These are phyloP conservation scores for Aurifilum marmelostoma DNA, from an alignment of 2,329 filamentous ascomycete species.

Conservation along the genomic window DNA sequence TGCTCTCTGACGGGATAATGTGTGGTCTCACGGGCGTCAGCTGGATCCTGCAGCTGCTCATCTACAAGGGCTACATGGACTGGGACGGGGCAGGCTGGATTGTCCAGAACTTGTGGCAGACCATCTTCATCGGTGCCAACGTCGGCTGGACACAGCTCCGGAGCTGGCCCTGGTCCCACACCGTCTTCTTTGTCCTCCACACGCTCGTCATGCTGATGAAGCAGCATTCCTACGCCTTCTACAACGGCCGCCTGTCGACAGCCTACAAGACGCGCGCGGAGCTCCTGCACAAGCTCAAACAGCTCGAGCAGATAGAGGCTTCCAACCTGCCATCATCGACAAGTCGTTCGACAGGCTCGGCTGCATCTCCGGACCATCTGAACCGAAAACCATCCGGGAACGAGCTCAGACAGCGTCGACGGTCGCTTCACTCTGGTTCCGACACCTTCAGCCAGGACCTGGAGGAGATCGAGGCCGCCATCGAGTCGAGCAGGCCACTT, in stretches of 20 bases:
- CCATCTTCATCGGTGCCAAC: conserved; percentile 62
- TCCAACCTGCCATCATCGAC: conserved; percentile 45
- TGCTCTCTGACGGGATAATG: conserved; percentile 70
- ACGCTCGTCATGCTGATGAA: conserved; percentile 81
- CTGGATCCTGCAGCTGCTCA: conserved; percentile 65
- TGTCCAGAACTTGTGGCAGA: conserved; percentile 75
- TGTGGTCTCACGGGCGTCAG: conserved; percentile 67
- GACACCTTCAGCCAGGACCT: conserved; percentile 50
- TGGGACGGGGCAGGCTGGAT: conserved; percentile 75
- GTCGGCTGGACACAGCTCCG: conserved; percentile 69
- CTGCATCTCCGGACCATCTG: conserved; percentile 52
- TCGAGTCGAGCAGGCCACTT: conserved; percentile 63
- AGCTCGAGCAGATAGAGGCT: conserved; percentile 59
- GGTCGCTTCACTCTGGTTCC: conserved; percentile 40
- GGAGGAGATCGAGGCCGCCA: conserved; percentile 62
- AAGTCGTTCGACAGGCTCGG: conserved; percentile 45
- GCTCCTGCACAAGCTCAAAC: conserved; percentile 55
- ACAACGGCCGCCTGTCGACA: conserved; percentile 73
- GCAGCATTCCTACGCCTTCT: conserved; percentile 79
- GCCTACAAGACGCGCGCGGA: conserved; percentile 54
- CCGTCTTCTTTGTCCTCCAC: conserved; percentile 76
- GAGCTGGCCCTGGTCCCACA: conserved; percentile 83
- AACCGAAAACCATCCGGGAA: conserved; percentile 45
- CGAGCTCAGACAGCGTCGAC: conserved; percentile 46
- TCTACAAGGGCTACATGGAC: conserved; percentile 61